phyloP scores from a whole-genome alignment of 2,329 filamentous ascomycete genomes.

The Talaromyces sp. region DNA sequence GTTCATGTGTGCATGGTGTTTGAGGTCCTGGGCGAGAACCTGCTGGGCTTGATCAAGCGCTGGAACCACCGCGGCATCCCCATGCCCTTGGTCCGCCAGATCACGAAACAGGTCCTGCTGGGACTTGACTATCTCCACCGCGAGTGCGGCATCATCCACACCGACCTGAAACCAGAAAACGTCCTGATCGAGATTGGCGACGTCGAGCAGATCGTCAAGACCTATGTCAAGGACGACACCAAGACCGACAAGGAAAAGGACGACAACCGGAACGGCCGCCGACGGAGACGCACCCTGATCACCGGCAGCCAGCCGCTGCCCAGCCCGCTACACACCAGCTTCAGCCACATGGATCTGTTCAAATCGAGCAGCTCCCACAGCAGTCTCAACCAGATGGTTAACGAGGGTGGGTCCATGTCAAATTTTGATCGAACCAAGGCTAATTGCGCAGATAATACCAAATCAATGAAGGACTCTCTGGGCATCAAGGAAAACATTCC shows the following conservation, averaged over 20 bases:
- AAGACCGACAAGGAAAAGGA: slow-evolving; percentile 66
- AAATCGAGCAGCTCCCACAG: slow-evolving; percentile 59
- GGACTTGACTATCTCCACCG: slow-evolving; percentile 94
- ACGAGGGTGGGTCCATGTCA: slow-evolving; percentile 50
- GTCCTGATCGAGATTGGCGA: slow-evolving; percentile 98
- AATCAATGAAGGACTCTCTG: slow-evolving; percentile 53
- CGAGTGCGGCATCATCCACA: slow-evolving; percentile 98
- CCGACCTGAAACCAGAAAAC: slow-evolving; percentile 95
- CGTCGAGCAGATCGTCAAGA: slow-evolving; percentile 96
- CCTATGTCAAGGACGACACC: slow-evolving; percentile 72
- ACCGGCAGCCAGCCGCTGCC: slow-evolving; percentile 95
- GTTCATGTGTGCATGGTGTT: slow-evolving; percentile 99
- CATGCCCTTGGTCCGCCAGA: slow-evolving; percentile 94
- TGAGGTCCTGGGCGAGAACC: slow-evolving; percentile 91
- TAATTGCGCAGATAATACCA: slow-evolving; percentile 44
- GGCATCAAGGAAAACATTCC: slow-evolving; percentile 44
- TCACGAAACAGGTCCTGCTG: slow-evolving; percentile 94
- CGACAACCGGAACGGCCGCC: slow-evolving; percentile 84
- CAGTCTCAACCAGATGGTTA: slow-evolving; percentile 79
- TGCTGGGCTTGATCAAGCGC: slow-evolving; percentile 91
- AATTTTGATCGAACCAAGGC: slow-evolving; percentile 26
- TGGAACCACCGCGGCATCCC: slow-evolving; percentile 98
- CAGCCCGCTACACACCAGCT: slow-evolving; percentile 87
- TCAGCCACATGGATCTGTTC: slow-evolving; percentile 69
- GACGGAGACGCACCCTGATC: slow-evolving; percentile 86